phyloP scores from a whole-genome alignment of 164 flowering plant genomes.

The Dillenia turbinata region DNA sequence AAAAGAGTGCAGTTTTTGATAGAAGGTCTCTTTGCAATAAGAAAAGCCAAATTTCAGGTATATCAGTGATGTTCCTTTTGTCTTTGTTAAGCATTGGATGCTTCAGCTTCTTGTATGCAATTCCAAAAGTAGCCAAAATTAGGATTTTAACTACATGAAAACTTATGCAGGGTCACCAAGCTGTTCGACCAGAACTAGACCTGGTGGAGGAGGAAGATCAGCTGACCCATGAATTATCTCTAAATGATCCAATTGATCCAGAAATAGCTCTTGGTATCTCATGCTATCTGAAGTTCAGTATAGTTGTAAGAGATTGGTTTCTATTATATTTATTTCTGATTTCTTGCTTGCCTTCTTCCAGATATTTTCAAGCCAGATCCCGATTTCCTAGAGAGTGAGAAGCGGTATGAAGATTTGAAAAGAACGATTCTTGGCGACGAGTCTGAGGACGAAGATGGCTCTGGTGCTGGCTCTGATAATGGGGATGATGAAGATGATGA shows the following conservation, averaged over 20 bases:
- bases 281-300: not conserved
- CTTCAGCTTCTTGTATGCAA: no score
- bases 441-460: conserved; percentile 59
- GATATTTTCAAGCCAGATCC: conserved; percentile 83
- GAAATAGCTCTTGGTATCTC: conserved; percentile 71
- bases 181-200: conserved; percentile 88
- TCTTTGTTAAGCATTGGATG: not conserved
- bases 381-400: conserved; percentile 60
- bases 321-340: conserved; percentile 4
- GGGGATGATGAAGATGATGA: no score
- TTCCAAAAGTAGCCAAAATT: no score
- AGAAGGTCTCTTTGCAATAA: conserved; percentile 92
- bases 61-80: not conserved
- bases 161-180: conserved; percentile 70
- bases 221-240: conserved; percentile 81
- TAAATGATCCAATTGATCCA: conserved; percentile 67
- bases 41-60: conserved; percentile 96
- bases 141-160: not conserved
- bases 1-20: conserved; percentile 90
- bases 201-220: conserved; percentile 95
- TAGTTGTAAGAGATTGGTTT: not conserved
- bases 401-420: conserved; percentile 61
- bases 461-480: conserved; percentile 44
- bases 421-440: conserved; percentile 66
- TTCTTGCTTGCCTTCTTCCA: conserved; percentile 19